A percentile compares a stretch with the other conserved stretches of the same genome.
phyloP scores from a whole-genome alignment of 805 yeast genomes.

The Candida sithepensis region DNA sequence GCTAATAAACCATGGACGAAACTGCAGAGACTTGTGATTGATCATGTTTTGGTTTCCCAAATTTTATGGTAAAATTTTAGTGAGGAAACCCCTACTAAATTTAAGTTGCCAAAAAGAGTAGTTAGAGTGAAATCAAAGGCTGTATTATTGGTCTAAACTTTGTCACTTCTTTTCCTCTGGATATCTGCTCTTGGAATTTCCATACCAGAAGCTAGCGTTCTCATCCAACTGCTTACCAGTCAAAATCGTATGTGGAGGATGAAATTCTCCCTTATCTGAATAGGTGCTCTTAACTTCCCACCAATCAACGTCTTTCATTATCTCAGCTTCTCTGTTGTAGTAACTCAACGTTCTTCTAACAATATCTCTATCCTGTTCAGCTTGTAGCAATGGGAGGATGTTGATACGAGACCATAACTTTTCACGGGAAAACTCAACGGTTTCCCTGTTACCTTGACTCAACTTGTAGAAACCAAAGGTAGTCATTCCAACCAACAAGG shows the following conservation, averaged over 20 bases:
- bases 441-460: conserved; percentile 67
- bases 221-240: conserved; percentile 34
- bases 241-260: conserved; percentile 35
- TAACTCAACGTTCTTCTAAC: conserved; percentile 69
- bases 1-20: neutral
- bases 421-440: conserved; percentile 71
- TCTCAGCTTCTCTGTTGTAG: conserved; percentile 63
- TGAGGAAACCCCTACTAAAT: neutral
- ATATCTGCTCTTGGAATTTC: conserved; percentile 31
- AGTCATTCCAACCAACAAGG: conserved; percentile 59
- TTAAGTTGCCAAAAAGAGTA: neutral
- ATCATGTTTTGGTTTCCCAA: neutral
- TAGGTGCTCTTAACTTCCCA: conserved; percentile 51
- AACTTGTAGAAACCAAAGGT: conserved; percentile 70
- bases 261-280: conserved; percentile 32
- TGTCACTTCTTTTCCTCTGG: conserved; percentile 6
- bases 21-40: conserved; percentile 7
- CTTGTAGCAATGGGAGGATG: conserved; percentile 68
- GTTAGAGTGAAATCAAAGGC: no score
- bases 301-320: conserved; percentile 59
- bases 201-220: conserved; percentile 25
- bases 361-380: conserved; percentile 76
- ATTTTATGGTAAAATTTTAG: no score
- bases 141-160: no score
- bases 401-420: conserved; percentile 73